These are phyloP conservation scores for Phytophthora sp. DNA, from an alignment of 352 stramenopile species.

Conservation along the genomic window DNA sequence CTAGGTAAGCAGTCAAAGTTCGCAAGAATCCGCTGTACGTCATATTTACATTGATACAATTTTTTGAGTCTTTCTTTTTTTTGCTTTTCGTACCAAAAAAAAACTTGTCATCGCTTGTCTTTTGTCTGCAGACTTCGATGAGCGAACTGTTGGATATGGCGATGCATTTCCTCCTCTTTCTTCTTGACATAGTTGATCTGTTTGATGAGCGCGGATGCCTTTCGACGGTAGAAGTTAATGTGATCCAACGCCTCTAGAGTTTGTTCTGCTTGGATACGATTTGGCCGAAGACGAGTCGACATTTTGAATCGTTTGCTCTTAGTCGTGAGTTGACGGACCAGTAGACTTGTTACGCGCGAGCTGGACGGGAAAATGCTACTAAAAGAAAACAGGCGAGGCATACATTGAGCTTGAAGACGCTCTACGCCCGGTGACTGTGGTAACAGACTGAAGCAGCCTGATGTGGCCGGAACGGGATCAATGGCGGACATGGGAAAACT, in stretches of 20 bases:
- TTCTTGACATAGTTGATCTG: slow-evolving; percentile 66
- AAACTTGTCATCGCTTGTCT: slow-evolving; percentile 23
- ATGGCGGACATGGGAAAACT: slow-evolving; percentile 33
- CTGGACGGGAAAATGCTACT: slow-evolving; percentile 43
- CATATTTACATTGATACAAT: slow-evolving; percentile 29
- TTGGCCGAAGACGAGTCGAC: slow-evolving; percentile 11
- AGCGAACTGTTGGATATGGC: slow-evolving; percentile 67
- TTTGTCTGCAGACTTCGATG: slow-evolving; percentile 54
- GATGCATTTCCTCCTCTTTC: slow-evolving; percentile 73
- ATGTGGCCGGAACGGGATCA: slow-evolving; percentile 5
- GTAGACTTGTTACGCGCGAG: neutral
- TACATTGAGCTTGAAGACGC: slow-evolving; percentile 36
- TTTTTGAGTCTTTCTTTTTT: neutral
- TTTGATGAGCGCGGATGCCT: slow-evolving; percentile 67
- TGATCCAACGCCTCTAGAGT: slow-evolving; percentile 59
- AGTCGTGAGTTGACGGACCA: slow-evolving; percentile 2
- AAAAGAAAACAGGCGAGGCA: slow-evolving; percentile 54
- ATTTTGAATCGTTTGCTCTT: slow-evolving; percentile 16
- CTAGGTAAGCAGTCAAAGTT: neutral
- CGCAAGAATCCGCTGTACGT: slow-evolving; percentile 21
- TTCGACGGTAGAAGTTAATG: slow-evolving; percentile 68
- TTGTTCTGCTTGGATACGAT: slow-evolving; percentile 60
- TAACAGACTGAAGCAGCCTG: slow-evolving; percentile 21
- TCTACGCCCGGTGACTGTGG: neutral
- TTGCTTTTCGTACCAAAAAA: neutral